Percentiles rank a stretch among this genome's conserved stretches.
These are phyloP conservation scores for Fusarium drepaniforme DNA, from an alignment of 2,329 filamentous ascomycete species.

Conservation along the genomic window DNA sequence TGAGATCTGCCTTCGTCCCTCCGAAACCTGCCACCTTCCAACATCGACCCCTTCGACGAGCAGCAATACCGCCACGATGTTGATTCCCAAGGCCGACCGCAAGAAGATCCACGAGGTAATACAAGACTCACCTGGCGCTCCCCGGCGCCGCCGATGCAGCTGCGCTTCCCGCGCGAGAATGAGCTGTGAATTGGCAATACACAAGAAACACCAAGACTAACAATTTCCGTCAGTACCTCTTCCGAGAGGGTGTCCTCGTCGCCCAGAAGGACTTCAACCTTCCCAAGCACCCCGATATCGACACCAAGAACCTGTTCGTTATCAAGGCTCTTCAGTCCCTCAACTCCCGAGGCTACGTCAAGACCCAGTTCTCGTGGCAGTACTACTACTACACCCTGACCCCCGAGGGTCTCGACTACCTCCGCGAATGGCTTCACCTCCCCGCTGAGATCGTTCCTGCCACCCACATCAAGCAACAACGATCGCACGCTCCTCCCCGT, in stretches of 20 bases:
- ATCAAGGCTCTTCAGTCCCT: conserved; percentile 99
- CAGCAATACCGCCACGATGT: conserved; percentile 76
- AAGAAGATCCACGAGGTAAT: conserved; percentile 97
- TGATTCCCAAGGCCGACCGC: conserved; percentile 99
- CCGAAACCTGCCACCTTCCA: conserved; percentile 58
- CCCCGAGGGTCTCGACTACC: conserved; percentile 99
- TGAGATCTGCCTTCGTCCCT: conserved; percentile 52
- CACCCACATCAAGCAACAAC: conserved; percentile 99
- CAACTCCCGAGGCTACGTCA: conserved; percentile 97
- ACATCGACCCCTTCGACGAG: conserved; percentile 61
- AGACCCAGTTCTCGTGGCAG: conserved; percentile 99
- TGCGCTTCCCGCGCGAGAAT: background rate
- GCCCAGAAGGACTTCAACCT: conserved; percentile 99
- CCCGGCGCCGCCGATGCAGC: conserved; percentile 13
- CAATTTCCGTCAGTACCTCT: conserved; percentile 80
- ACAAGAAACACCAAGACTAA: conserved; percentile 38
- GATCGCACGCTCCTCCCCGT: conserved; percentile 96
- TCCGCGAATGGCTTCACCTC: conserved; percentile 99
- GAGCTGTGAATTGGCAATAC: conserved; percentile 34
- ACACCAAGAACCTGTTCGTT: conserved; percentile 99
- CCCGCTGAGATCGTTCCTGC: conserved; percentile 99
- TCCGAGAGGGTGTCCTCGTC: conserved; percentile 93
- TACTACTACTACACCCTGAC: conserved; percentile 99
- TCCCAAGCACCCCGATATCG: conserved; percentile 96
- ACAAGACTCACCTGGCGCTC: conserved; percentile 8